Base-by-base conservation (phyloP, 306 rosid genomes). In the Psophocarpus tetragonolobus region DNA sequence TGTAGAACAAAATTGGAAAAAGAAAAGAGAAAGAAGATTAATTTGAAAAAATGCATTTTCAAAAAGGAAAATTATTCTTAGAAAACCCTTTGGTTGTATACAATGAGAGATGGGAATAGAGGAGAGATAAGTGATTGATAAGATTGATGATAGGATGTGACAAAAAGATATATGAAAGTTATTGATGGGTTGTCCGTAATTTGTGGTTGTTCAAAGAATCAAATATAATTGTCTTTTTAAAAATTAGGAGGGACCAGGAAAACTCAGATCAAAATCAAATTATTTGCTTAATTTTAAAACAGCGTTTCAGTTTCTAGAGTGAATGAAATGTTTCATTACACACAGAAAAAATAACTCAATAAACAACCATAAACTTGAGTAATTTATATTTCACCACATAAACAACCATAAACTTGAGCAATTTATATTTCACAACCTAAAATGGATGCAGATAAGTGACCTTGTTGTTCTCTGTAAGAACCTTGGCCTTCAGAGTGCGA, bases 401-500 rank as follows among this genome's bases (percentile, higher is more conserved):
- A 20, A 57, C n/a, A n/a, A n/a, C n/a, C n/a, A 60, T 56, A 44
- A 44, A 14, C 50, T 44, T 44, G 18, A 57, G 17, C 23, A 39
- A 70, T 42, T 58, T 76, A 60, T 66, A 62, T 42, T 51, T 73
- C 72, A 23, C 68, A 73, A 48, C 75, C 70, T 29, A 17, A 20
- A 57, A 80, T 41, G 77, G 68, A 50, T 70, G 67, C 47, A 73
- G 39, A 57, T 14, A 75, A 50, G 68, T 78, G 78, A 92, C 98
- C 98, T 84, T 91, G 72, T 50, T 53, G 65, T 87, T 94, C 69
- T 88, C 89, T 79, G 66, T 27, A 68, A 79, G 74, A 82, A 88
- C 77, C 70, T 84, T 85, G 70, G 85, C 82, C 87, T 91, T 88
- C 81, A 82, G 68, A 73, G 5, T 69, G 76, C 76, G 82, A 75